Evolutionary conservation across 2,329 filamentous ascomycete species (phyloP).

Genomic region (Aspergillus calidoustus): DNA sequence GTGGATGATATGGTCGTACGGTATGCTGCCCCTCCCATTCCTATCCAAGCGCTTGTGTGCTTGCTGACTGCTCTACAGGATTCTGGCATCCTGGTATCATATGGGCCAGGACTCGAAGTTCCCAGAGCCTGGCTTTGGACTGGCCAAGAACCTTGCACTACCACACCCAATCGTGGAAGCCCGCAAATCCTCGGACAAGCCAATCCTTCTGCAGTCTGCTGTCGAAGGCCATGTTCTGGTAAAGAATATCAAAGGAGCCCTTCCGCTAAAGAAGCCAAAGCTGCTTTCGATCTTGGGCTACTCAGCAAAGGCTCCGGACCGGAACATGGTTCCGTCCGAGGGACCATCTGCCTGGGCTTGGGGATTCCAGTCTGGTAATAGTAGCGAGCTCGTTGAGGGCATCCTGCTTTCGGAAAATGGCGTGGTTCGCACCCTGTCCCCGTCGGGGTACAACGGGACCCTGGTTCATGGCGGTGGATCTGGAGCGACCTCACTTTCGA

Average conservation of each 20-base stretch:
- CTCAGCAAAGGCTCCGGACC: neutral
- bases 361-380: too few relatives aligned
- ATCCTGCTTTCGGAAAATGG: too few relatives aligned
- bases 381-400: too few relatives aligned
- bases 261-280: conserved; percentile 49
- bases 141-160: conserved; percentile 24
- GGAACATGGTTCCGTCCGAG: too few relatives aligned
- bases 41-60: too few relatives aligned
- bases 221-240: conserved; percentile 62
- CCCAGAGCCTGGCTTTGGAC: conserved; percentile 29
- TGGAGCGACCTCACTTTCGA: conserved; percentile 54
- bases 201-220: conserved; percentile 52
- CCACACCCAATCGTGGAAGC: conserved; percentile 48
- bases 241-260: conserved; percentile 56
- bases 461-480: conserved; percentile 55
- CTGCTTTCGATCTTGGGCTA: conserved; percentile 34
- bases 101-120: conserved; percentile 26
- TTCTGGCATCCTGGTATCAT: conserved; percentile 54
- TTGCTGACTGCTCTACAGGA: conserved; percentile 28
- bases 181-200: conserved; percentile 46
- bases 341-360: too few relatives aligned
- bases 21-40: too few relatives aligned
- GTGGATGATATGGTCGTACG: conserved; percentile 65
- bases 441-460: conserved; percentile 53
- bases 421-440: too few relatives aligned